Percentiles rank a stretch among this genome's conserved stretches.
Conservation (phyloP, 179 eudicot species). For the Spinacia oleracea region DNA sequence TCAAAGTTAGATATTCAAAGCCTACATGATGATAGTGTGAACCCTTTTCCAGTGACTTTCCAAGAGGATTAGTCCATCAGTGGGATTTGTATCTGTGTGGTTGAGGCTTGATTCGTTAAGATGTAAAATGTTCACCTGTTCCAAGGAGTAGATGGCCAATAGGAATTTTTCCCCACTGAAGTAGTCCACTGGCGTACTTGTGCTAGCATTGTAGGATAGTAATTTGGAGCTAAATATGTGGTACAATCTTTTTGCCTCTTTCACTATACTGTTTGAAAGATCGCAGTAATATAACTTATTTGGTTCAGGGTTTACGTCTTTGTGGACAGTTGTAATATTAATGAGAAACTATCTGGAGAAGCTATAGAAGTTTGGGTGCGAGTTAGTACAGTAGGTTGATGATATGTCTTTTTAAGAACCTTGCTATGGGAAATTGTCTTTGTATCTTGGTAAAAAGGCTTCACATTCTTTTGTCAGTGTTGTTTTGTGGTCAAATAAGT, state of each 20-base stretch:
- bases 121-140: not conserved
- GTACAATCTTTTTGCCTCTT: not conserved
- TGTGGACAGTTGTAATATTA: not conserved
- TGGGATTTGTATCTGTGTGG: not conserved
- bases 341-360: not conserved
- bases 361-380: not conserved
- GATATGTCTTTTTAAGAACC: not conserved
- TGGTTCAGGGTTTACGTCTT: not conserved
- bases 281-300: not conserved
- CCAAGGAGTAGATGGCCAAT: no score
- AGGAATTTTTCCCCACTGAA: not conserved
- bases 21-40: not conserved
- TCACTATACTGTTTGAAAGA: not conserved
- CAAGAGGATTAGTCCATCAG: not conserved
- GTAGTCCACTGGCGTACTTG: not conserved
- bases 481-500: not conserved
- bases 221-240: not conserved
- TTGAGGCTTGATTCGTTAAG: not conserved
- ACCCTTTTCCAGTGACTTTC: not conserved
- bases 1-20: not conserved
- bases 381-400: not conserved
- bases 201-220: conserved; percentile 2
- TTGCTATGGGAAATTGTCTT: not conserved
- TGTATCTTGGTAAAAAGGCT: not conserved
- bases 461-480: not conserved